phyloP scores from a whole-genome alignment of 306 rosid genomes.

The Cicer cuneatum region DNA sequence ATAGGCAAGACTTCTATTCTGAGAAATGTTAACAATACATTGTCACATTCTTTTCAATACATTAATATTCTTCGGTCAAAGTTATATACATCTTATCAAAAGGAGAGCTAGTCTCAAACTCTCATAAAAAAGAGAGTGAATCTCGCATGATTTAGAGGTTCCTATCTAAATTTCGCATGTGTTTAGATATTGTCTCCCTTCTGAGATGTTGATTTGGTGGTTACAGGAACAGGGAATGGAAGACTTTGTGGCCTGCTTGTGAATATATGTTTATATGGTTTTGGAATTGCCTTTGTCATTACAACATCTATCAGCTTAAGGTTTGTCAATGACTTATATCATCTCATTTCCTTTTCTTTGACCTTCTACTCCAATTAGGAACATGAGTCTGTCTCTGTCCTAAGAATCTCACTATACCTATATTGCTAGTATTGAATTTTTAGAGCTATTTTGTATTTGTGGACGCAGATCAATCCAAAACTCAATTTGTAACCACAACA shows the following conservation, averaged over 20 bases:
- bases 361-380: neutral
- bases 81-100: neutral
- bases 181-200: neutral
- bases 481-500: conserved; percentile 50
- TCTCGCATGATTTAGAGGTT: neutral
- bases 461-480: conserved; percentile 55
- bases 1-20: conserved; percentile 1
- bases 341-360: conserved; percentile 14
- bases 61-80: neutral
- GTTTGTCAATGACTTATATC: conserved; percentile 32
- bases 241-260: conserved; percentile 55
- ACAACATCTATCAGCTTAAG: conserved; percentile 63
- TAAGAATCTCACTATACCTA: neutral
- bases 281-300: conserved; percentile 60
- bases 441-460: conserved; percentile 29
- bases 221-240: conserved; percentile 49
- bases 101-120: neutral
- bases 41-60: neutral
- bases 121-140: neutral
- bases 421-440: conserved; percentile 27
- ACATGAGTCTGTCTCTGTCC: neutral
- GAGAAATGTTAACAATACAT: conserved; percentile 1
- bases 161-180: neutral
- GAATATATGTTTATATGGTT: conserved; percentile 56
- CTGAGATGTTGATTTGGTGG: conserved; percentile 32